Evolutionary conservation across 2,329 filamentous ascomycete species (phyloP), one percentile per base, ranked within the genome.

Genomic region (Colletotrichum sp.): DNA sequence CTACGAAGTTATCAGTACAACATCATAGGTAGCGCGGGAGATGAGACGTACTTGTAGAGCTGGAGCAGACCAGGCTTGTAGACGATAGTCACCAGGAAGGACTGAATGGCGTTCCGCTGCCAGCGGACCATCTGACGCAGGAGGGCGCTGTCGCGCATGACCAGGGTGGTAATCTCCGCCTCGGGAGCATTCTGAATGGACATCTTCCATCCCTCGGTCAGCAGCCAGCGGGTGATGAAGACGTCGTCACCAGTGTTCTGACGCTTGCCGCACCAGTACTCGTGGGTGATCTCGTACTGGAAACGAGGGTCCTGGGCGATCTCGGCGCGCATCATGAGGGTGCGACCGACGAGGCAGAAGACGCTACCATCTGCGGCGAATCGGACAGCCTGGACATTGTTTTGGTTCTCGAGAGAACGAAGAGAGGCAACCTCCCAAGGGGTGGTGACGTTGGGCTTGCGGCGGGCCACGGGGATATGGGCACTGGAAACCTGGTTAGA

Each of bases 261-360:
- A 1, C 60, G n/a, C 3, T 78, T 30, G 0, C 81, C 80, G 8
- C 48, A n/a, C 75, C 78, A 82, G 10, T 52, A 70, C 36, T 83
- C 80, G 9, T 78, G 26, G 1, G 65, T 78, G 39, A 82, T 80
- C 1, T 65, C 77, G 9, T 71, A 30, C 18, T 79, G 75, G 68
- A 83, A 83, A 3, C 71, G 76, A 1, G 78, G 59, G 15, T 80
- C 79, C 57, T 67, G 63, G 1, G 79, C 75, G 21, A 82, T 78
- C 13, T 78, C 78, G 15, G 78, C 69, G 13, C 82, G 79, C n/a
- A 82, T 52, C 2, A 82, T 55, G 76, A 82, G 79, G 3, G 81
- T 82, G 5, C 80, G 78, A 5, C 82, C 82, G 0, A 80, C 78
- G 4, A 83, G 73, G 55, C 80, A 82, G 55, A 81, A 82, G 3